Conservation (phyloP, 2,329 filamentous ascomycete genomes). For the Diatrype stigma region DNA sequence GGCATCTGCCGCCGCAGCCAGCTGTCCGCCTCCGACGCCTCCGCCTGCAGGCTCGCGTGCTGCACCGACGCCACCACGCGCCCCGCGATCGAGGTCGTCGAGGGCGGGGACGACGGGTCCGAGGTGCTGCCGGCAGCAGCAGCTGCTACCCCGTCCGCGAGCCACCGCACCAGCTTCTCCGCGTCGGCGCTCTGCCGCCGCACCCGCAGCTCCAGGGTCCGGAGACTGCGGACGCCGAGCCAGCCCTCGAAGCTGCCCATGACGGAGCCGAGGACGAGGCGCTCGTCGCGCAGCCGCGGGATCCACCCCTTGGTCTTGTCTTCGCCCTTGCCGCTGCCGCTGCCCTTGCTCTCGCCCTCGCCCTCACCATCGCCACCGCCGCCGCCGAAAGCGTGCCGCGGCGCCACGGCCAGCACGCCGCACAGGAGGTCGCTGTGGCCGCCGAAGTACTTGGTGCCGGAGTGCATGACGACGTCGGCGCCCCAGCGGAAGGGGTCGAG, state of each 20-base stretch:
- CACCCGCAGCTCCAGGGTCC: constrained; percentile 82
- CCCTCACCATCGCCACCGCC: background rate
- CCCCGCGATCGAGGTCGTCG: constrained; percentile 26
- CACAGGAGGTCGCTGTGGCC: constrained; percentile 93
- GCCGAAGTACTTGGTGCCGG: constrained; percentile 92
- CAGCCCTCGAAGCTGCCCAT: constrained; percentile 90
- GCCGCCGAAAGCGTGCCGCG: constrained; percentile 34
- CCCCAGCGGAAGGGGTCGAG: constrained; percentile 80
- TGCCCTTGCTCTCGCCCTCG: constrained; percentile 9
- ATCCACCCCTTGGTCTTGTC: constrained; percentile 41
- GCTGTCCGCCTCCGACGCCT: constrained; percentile 45
- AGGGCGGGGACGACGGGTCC: background rate
- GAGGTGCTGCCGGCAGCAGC: too few relatives aligned
- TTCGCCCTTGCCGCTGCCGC: background rate
- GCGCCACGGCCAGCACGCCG: constrained; percentile 69
- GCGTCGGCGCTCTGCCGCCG: constrained; percentile 71
- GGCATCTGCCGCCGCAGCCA: constrained; percentile 92
- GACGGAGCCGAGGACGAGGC: constrained; percentile 74
- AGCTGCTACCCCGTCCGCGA: constrained; percentile 37
- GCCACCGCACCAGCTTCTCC: constrained; percentile 65
- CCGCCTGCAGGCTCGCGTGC: constrained; percentile 77
- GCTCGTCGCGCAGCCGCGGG: constrained; percentile 59
- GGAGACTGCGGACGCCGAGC: constrained; percentile 80
- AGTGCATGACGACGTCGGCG: constrained; percentile 86
- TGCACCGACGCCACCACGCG: constrained; percentile 52